These are phyloP conservation scores for Lipomyces japonicus DNA, from an alignment of 805 yeast species.

Conservation along the genomic window DNA sequence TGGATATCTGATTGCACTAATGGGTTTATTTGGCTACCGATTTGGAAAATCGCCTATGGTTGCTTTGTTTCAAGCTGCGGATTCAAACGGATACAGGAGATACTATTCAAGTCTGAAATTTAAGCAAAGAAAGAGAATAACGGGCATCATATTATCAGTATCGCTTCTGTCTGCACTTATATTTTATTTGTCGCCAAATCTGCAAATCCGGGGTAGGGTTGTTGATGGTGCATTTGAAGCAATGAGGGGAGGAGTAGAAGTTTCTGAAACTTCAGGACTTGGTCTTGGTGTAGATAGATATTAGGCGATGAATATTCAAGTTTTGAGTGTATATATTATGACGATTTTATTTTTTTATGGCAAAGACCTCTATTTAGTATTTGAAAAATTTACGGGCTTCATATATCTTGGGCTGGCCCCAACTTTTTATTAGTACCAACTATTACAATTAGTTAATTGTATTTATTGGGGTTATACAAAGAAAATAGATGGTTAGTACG, in stretches of 20 bases:
- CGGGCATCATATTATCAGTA: constrained; percentile 2
- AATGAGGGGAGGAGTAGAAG: not conserved
- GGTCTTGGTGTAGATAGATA: not conserved
- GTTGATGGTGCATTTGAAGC: constrained; percentile 18
- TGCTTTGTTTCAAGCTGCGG: constrained; percentile 13
- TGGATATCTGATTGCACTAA: constrained; percentile 30
- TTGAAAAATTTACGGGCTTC: no score
- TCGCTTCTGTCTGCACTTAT: constrained; percentile 7
- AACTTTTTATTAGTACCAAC: no score
- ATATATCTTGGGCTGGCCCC: no score
- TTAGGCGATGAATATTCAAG: not conserved
- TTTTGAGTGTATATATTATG: no score
- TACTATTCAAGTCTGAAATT: constrained; percentile 5
- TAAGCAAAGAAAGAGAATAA: constrained; percentile 9
- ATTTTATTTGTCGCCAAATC: constrained; percentile 14
- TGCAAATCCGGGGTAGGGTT: constrained; percentile 11
- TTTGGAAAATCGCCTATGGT: constrained; percentile 25
- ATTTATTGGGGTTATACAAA: no score
- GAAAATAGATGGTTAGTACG: no score
- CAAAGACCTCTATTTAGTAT: no score
- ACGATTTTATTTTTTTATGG: no score
- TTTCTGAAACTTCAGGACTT: not conserved
- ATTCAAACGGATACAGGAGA: constrained; percentile 8
- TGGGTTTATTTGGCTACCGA: constrained; percentile 30
- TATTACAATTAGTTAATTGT: no score